Base-by-base conservation (phyloP, 805 yeast species). In the Metschnikowia peoriensis region DNA sequence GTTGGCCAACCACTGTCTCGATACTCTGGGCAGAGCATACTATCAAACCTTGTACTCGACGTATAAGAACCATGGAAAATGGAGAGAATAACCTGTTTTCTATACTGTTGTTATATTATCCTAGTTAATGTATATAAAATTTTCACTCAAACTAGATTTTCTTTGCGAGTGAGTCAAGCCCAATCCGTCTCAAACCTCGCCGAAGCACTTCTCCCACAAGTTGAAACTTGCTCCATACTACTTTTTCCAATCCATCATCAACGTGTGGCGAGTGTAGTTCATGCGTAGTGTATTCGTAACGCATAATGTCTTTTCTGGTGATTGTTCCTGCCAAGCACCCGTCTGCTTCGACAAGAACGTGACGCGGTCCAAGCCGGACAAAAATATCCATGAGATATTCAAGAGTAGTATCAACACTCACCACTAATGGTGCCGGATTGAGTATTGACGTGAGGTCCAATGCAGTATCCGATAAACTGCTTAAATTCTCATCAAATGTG, bases 221-320 rank as follows among this genome's bases (percentile, higher is more conserved):
- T 28, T 54, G 42, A 15, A 54, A 51, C 15, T 28, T 14, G 5
- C 17, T 63, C 80, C 80, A 75, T 3, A 71, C 68, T 49, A 56
- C 63, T n/a, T 57, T 65, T 44, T 75, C 77, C 34, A 64, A 46
- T 12, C 58, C 62, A 22, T 59, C 65, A 12, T 60, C 60, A 34
- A 46, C 53, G 1, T 45, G 45, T 16, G 65, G 63, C 1, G 49
- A 46, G 12, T 64, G 54, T n/a, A 59, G 41, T 37, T 64, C 63
- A 49, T 70, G 72, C n/a, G 56, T 53, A 10, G 74, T 69, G 52
- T 69, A 64, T 57, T 85, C 87, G 61, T 80, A 89, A 55, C 85
- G 76, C 47, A 92, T 68, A 15, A 93, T 74, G 63, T 92, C 98
- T 62, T 94, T 94, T 52, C 92, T 78, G 0, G 97, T 89, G 1